phyloP scores from a whole-genome alignment of 768 basidiomycete genomes.

The Hysterangium stoloniferum region DNA sequence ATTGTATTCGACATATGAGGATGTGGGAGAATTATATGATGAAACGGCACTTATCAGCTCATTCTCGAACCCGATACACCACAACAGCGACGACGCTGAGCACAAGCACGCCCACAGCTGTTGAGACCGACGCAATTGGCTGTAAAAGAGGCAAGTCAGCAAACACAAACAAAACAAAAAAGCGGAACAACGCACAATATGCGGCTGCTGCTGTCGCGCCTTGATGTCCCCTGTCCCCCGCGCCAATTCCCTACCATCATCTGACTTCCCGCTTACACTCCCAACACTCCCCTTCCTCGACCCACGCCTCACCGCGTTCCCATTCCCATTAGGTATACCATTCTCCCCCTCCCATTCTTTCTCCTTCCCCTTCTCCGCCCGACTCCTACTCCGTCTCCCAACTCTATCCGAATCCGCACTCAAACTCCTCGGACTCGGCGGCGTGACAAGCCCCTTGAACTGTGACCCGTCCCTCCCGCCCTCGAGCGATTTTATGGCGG shows the following conservation, averaged over 20 bases:
- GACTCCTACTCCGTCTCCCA: neutral
- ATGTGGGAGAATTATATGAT: no score
- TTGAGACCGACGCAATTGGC: conserved; percentile 30
- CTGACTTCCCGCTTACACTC: neutral
- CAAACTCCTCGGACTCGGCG: conserved; percentile 67
- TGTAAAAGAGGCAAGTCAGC: conserved; percentile 16
- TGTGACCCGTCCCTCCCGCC: no score
- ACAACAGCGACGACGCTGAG: conserved; percentile 63
- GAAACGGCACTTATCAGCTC: no score
- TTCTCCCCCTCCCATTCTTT: neutral
- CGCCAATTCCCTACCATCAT: neutral
- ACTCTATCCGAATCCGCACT: conserved; percentile 45
- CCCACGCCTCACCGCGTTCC: neutral
- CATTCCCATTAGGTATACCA: neutral
- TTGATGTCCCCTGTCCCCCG: conserved; percentile 26
- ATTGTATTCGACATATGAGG: no score
- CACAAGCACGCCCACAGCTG: conserved; percentile 58
- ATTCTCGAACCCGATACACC: conserved; percentile 27
- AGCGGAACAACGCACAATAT: conserved; percentile 16
- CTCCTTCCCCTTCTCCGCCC: conserved; percentile 13
- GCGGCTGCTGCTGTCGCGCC: no score
- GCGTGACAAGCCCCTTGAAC: conserved; percentile 53
- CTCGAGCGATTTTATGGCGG: no score
- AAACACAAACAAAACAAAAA: conserved; percentile 23
- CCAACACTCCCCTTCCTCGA: neutral